Base-by-base conservation (phyloP, 202 grass and related monocot species). In the Dendrocalamus latiflorus region DNA sequence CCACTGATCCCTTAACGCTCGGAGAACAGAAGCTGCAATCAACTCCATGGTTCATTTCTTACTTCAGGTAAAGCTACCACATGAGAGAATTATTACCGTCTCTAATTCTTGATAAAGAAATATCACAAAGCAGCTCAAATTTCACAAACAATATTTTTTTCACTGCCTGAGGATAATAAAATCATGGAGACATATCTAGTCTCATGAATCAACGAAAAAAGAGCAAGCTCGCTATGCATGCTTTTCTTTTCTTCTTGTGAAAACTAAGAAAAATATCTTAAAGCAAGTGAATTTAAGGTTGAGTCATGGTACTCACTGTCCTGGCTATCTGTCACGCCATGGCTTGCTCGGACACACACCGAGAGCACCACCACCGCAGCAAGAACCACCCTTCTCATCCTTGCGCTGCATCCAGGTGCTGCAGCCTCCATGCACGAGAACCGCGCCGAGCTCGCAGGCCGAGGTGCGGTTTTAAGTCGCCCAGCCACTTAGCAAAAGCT, bases 1-100 rank as follows among this genome's bases (percentile, higher is more conserved):
- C 95, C 95, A 98, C 83, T 90, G 66, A 68, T 83, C 83, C 85
- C 85, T 81, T 70, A 98, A 66, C 79, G 93, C 93, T 43, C 83
- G 82, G 8, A 98, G 93, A 78, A 78, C 83, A 20, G 80, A 60
- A 71, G 80, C 95, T 98, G 87, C 65, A 83, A 81, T 34, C n/a
- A 53, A 60, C 15, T 70, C 55, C 56, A 72, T 5, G n/a, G 25
- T 69, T 69, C 67, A 74, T 79, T 38, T 50, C 21, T 36, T 75
- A 11, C 68, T 60, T 11, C 3, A 65, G 6, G 20, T 72, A 39
- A 73, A 54, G 18, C 16, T 30, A 65, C 22, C 26, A 30, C 13
- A 9, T 14, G 37, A 18, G 1, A 63, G 15, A 77, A 26, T 38
- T 37, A 71, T n/a, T 38, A 15, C 42, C 39, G 43, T 24, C 56